Evolutionary conservation across 1,139 yeast species (phyloP), one percentile per base, ranked within the genome.

Genomic region (Pichia kudriavzevii): DNA sequence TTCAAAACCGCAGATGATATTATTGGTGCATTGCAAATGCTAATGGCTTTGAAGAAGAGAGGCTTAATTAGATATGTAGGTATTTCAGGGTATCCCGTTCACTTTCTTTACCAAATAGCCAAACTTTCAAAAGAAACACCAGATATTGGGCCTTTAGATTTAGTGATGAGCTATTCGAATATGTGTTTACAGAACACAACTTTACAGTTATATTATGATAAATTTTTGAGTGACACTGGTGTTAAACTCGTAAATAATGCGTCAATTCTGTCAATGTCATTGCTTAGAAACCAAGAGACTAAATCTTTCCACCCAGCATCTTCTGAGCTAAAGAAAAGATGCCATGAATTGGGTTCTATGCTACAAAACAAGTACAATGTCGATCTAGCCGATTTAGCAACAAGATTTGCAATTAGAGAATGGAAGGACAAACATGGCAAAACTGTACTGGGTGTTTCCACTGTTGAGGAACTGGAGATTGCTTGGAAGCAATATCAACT

Each of bases 181-280:
- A 77, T 85, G 53, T 84, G 94, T 50, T 58, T 88, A 30, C 97
- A 88, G 55, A 87, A 87, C 58, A 69, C 73, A n/a, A 56, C 48
- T 9, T 61, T 84, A 31, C 62, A 66, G 24, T 61, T 69, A 1
- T 71, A 69, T 46, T 65, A 67, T 42, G 65, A 67, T 6, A 61
- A 60, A 35, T 75, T 85, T 46, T 55, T 67, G 33, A 39, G 47
- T 1, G 74, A 72, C 2, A 74, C 83, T 19, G 72, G 75, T 2
- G 62, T 88, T 17, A 63, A 67, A 42, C 59, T 66, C 41, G 58
- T 88, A 16, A 58, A 79, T 54, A 84, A 83, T 52, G 96, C 93
- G 2, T 82, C 95, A 1, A 87, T 93, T 28, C 64, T 88, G 44
- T 76, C 91, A 41, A 88, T 88, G 97, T 83, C 95, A 2, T 59